Percentiles rank a stretch among this genome's conserved stretches.
These are phyloP conservation scores for Caloboletus inedulis DNA, from an alignment of 1,284 basidiomycete species.

Conservation along the genomic window DNA sequence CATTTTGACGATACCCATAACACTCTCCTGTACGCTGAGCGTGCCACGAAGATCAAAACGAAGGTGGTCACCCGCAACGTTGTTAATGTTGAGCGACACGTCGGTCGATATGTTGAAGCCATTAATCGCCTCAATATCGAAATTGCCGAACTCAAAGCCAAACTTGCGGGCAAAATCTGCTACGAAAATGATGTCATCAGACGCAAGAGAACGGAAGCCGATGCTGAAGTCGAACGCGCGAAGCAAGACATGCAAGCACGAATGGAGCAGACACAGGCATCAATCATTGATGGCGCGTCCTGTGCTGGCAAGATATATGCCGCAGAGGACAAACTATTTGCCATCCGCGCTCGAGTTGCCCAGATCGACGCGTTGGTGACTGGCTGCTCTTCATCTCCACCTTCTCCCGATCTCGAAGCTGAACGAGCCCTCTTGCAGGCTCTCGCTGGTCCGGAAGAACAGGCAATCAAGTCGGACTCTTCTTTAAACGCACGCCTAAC, in stretches of 20 bases:
- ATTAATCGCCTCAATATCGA: conserved; percentile 86
- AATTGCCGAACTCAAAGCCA: conserved; percentile 82
- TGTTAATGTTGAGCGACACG: conserved; percentile 89
- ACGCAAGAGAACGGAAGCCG: conserved; percentile 66
- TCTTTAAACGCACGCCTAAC: conserved; percentile 58
- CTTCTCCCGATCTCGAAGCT: conserved; percentile 62
- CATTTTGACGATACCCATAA: conserved; percentile 99
- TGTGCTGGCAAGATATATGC: conserved; percentile 73
- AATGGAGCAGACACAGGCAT: conserved; percentile 61
- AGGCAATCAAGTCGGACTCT: conserved; percentile 59
- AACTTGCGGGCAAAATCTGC: conserved; percentile 66
- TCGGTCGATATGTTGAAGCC: conserved; percentile 90
- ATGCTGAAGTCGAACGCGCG: conserved; percentile 65
- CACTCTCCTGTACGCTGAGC: conserved; percentile 92
- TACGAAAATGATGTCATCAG: conserved; percentile 60
- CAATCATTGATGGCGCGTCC: conserved; percentile 75
- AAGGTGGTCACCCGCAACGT: conserved; percentile 91
- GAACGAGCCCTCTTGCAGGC: conserved; percentile 72
- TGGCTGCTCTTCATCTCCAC: conserved; percentile 35
- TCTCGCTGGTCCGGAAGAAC: conserved; percentile 71
- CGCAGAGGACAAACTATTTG: conserved; percentile 68
- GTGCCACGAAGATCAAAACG: conserved; percentile 96
- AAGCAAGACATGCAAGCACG: conserved; percentile 68
- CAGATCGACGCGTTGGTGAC: conserved; percentile 54
- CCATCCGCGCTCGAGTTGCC: conserved; percentile 64